A percentile compares a stretch with the other conserved stretches of the same genome.
These are phyloP conservation scores for Trypanosoma lewisi DNA, from an alignment of 208 protist species.

Conservation along the genomic window DNA sequence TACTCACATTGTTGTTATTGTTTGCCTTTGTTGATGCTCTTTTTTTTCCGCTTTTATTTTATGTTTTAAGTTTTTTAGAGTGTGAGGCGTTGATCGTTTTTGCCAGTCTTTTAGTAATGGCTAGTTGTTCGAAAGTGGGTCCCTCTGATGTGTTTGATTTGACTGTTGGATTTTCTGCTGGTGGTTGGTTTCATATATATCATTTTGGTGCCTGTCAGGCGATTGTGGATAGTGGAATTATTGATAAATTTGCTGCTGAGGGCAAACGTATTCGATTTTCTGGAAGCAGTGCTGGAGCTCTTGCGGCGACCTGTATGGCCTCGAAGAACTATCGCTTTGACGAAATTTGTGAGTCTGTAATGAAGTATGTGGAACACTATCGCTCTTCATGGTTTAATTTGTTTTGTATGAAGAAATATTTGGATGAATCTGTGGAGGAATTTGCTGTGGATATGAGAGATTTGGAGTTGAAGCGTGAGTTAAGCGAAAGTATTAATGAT, in stretches of 20 bases:
- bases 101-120: background rate
- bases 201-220: constrained; percentile 75
- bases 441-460: constrained; percentile 41
- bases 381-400: constrained; percentile 43
- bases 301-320: constrained; percentile 50
- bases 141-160: constrained; percentile 35
- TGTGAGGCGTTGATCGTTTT: too few relatives aligned
- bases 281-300: constrained; percentile 53
- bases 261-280: constrained; percentile 65
- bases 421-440: constrained; percentile 34
- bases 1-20: too few relatives aligned
- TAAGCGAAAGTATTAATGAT: constrained; percentile 30
- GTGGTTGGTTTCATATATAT: constrained; percentile 82
- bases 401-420: constrained; percentile 44
- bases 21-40: constrained; percentile 4
- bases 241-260: constrained; percentile 39
- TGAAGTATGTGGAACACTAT: constrained; percentile 39
- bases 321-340: constrained; percentile 43
- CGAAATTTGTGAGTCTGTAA: constrained; percentile 36
- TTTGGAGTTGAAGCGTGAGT: constrained; percentile 35
- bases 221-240: constrained; percentile 58
- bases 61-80: too few relatives aligned
- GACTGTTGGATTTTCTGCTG: constrained; percentile 71
- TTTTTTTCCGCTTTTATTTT: constrained; percentile 66
- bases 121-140: background rate